These are phyloP conservation scores for Diutina ranongensis DNA, from an alignment of 1,139 yeast genomes.

Conservation along the genomic window DNA sequence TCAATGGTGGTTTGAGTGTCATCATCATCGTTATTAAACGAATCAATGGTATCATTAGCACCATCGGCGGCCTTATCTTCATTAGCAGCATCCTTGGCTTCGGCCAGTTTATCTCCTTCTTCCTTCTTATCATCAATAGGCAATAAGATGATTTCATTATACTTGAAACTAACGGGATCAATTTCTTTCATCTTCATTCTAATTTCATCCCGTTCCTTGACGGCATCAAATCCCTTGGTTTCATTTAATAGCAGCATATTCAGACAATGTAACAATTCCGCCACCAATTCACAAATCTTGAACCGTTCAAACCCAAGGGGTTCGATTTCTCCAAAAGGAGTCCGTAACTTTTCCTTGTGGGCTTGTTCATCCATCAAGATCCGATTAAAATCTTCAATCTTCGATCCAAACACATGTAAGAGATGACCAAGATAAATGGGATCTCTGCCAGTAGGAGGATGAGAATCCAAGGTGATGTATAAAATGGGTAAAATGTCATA, in stretches of 20 bases:
- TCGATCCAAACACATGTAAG: conserved; percentile 66
- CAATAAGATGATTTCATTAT: conserved; percentile 33
- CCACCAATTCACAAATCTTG: conserved; percentile 87
- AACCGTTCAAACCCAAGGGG: conserved; percentile 95
- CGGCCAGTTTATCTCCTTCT: conserved; percentile 12
- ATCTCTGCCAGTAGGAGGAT: conserved; percentile 92
- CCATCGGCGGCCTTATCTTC: conserved; percentile 28
- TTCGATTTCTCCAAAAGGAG: conserved; percentile 37
- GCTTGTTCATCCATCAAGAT: conserved; percentile 16
- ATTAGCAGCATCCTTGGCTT: background rate
- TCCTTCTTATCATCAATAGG: conserved; percentile 29
- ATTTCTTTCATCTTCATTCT: conserved; percentile 38
- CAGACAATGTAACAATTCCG: conserved; percentile 91
- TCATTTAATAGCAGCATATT: conserved; percentile 92
- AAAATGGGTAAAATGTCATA: conserved; percentile 86
- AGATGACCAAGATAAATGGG: conserved; percentile 88
- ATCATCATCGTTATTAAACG: conserved; percentile 12
- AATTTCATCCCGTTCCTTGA: conserved; percentile 47
- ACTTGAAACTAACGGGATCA: conserved; percentile 37
- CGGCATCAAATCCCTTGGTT: conserved; percentile 69
- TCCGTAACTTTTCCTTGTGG: conserved; percentile 21
- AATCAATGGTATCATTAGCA: conserved; percentile 16
- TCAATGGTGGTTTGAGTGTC: conserved; percentile 3
- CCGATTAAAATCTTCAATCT: conserved; percentile 54
- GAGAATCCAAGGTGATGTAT: conserved; percentile 77